Base-by-base conservation (phyloP, 768 basidiomycete genomes). In the Auriscalpium orientale region DNA sequence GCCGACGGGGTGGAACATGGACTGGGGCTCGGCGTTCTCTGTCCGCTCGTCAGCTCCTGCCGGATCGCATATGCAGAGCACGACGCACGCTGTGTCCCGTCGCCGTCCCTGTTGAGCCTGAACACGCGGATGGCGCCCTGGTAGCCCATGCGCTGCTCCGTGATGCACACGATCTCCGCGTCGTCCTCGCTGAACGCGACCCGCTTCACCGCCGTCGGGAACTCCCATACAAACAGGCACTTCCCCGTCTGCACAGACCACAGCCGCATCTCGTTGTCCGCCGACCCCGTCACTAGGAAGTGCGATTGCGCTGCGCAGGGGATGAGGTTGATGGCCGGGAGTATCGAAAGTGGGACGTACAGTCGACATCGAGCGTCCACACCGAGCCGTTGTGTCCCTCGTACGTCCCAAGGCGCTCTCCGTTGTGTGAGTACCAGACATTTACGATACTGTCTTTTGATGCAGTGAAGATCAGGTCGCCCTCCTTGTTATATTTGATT, bases 401-500 rank as follows among this genome's bases (percentile, higher is more conserved):
- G 67, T 97, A 98, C 56, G 97, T 99, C 37, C 97, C 97, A 64
- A 99, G 72, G 56, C 97, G 80, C 76, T 98, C 97, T 51, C 97
- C 97, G 65, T 99, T 99, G 65, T 95, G 91, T 12, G 94, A 87
- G 70, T 81, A 97, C 95, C 95, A 98, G 51, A 92, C 94, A 68
- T 97, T 98, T 70, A 98, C 90, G 63, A 91, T 71, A 65, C 88
- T 81, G 70, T 99, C 97, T 79, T 99, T 99, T 64, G 92, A 93
- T 67, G 89, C 91, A 21, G 93, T 87, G 72, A 99, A 97, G 51
- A 99, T 78, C 15, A 99, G 79, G 73, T 98, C 97, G 61, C 97
- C 97, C 67, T 98, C 97, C 53, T 78, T 72, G 75, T 98, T 99
- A 80, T 91, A 98, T 76, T 92, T 93, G 81, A 98, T 90, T 75